These are phyloP conservation scores for Cercophora newfieldiana DNA, from an alignment of 495 filamentous ascomycete species.

Conservation along the genomic window DNA sequence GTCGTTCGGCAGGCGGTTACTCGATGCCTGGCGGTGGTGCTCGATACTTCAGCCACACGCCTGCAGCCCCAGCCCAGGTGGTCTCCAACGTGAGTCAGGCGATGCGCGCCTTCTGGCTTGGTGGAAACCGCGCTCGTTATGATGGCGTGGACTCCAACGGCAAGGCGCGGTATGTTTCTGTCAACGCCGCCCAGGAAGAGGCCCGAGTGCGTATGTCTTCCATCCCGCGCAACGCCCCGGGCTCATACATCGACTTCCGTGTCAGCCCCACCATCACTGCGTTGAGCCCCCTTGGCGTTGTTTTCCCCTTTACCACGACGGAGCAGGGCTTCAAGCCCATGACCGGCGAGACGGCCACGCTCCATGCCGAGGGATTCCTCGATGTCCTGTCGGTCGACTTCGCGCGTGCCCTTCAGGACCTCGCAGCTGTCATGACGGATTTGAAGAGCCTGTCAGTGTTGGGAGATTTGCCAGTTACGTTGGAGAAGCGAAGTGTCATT, in stretches of 20 bases:
- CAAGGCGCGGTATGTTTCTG: conserved; percentile 72
- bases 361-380: conserved; percentile 78
- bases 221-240: conserved; percentile 59
- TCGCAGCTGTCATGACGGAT: conserved; percentile 77
- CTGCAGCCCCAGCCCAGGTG: conserved; percentile 82
- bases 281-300: conserved; percentile 60
- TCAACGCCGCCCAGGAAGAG: conserved; percentile 70
- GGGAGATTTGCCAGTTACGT: conserved; percentile 78
- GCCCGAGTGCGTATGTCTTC: conserved; percentile 59
- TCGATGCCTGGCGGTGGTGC: conserved; percentile 68
- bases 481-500: conserved; percentile 61
- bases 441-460: conserved; percentile 71
- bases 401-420: conserved; percentile 78
- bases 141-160: conserved; percentile 71
- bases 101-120: conserved; percentile 85
- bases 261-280: conserved; percentile 85
- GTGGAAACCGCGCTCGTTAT: conserved; percentile 80
- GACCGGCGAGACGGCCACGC: conserved; percentile 43
- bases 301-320: conserved; percentile 36
- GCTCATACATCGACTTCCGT: conserved; percentile 81
- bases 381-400: conserved; percentile 87
- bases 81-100: conserved; percentile 92
- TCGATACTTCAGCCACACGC: conserved; percentile 86
- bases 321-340: conserved; percentile 35
- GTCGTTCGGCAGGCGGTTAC: conserved; percentile 86